Evolutionary conservation across 331 rosid species (phyloP), one percentile per base, ranked within the genome.

Genomic region (Prunus yedoensis): DNA sequence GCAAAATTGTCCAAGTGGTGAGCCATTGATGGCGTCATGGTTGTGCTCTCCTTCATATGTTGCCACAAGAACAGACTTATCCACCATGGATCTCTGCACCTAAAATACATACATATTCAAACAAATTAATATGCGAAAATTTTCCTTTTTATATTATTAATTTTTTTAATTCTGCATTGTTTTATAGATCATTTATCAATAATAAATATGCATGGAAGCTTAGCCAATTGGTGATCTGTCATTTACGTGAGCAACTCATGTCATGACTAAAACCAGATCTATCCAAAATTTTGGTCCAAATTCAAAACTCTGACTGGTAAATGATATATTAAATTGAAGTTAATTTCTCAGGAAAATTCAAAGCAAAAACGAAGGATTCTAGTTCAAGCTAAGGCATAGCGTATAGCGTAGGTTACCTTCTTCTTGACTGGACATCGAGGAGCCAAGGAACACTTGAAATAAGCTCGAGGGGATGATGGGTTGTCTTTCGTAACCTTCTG

Each of bases 401-500:
- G 43, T 58, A 58, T 58, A 11, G 41, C 38, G 38, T 32, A 32
- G 38, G 38, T 32, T 71, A 89, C 97, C 96, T 89, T 93, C 90
- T 90, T 93, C 80, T 93, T 93, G 70, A 87, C 97, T 0, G 89
- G 88, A 78, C 97, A 93, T 35, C 45, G 68, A 2, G 91, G 97
- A 78, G 96, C 88, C 87, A 86, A 78, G 63, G 93, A 87, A 45
- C 97, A 93, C 83, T 90, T 90, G 58, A 81, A 90, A 82, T 93
- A 93, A 83, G 97, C 97, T 86, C 96, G 76, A 56, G 97, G 96
- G 64, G 81, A 89, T 5, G 84, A 89, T 5, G 85, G 89, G 78
- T 90, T 89, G 56, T 89, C 90, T 82, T 93, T 93, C 50, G 97
- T 93, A 43, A 93, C 91, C 79, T 93, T 93, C 72, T 93, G 96